Evolutionary conservation across 148 eudicot species (phyloP), one percentile per base, ranked within the genome.

Genomic region (Oxyria digyna): DNA sequence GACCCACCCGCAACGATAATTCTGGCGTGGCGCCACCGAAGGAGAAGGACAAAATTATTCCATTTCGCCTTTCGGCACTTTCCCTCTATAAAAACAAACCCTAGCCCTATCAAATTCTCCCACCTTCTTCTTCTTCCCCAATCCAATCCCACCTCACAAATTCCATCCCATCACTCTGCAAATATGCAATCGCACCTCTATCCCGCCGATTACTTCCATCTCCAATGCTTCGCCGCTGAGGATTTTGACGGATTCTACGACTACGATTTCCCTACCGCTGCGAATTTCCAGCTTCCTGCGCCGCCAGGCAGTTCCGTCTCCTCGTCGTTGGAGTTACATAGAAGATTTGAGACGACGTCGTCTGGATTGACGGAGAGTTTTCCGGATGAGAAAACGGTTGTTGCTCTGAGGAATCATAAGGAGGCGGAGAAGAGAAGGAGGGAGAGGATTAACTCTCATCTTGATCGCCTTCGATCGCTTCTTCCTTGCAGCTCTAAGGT

Each of bases 391-490:
- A 81, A 81, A 50, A 78, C 82, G 52, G 63, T 76, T 1, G 79
- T 77, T 6, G 88, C 90, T 17, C 82, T 81, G 1, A 79, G 82
- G 70, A 77, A 81, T 24, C 91, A 90, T 45, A 90, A 84, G 72
- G 91, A 90, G 67, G 96, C 96, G 6, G 96, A 90, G 80, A 85
- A 83, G 48, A 76, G 85, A 0, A 74, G 96, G 6, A 79, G 96
- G 48, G 86, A 90, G 69, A 78, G 93, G 43, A 90, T 90, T 65
- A 87, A 87, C 73, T 81, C 82, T 18, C 96, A 87, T 67, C 96
- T 90, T 41, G 84, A 85, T 72, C 81, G 81, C 18, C 90, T 87
- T 52, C 78, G 93, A 27, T 76, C 78, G 40, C 75, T 90, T 64
- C 87, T 90, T n/a, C 86, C 83, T 43, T 84, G 90, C 74, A 90